A percentile compares a stretch with the other conserved stretches of the same genome.
phyloP scores from a whole-genome alignment of 805 yeast species.

The Kregervanrija pseudodelftensis region DNA sequence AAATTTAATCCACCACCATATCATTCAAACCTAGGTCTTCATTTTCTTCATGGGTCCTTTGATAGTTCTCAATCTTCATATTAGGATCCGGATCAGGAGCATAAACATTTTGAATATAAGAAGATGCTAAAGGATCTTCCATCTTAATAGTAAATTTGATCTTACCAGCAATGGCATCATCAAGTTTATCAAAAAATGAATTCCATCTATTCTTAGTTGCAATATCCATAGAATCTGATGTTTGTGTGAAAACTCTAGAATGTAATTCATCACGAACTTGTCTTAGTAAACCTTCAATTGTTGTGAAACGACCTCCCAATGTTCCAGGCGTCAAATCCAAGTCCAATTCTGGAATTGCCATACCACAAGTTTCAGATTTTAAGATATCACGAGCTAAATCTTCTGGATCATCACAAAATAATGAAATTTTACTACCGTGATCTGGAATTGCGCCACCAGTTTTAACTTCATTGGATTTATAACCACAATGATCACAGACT shows the following conservation, averaged over 20 bases:
- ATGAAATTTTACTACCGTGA: conserved; percentile 66
- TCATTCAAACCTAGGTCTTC: conserved; percentile 82
- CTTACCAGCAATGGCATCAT: conserved; percentile 76
- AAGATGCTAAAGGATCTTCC: conserved; percentile 94
- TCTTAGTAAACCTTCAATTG: conserved; percentile 84
- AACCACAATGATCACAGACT: conserved; percentile 86
- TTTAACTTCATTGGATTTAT: conserved; percentile 94
- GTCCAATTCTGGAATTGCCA: conserved; percentile 78
- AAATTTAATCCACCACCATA: conserved; percentile 22
- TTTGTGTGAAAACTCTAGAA: conserved; percentile 72
- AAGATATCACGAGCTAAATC: conserved; percentile 92
- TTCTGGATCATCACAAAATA: conserved; percentile 78
- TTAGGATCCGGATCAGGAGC: conserved; percentile 98
- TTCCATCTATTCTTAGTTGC: conserved; percentile 79
- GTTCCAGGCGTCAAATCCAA: conserved; percentile 95
- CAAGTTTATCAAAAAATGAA: conserved; percentile 62
- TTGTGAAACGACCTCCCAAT: conserved; percentile 95
- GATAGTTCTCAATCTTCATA: conserved; percentile 85
- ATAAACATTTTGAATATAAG: conserved; percentile 94
- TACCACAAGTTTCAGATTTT: conserved; percentile 88
- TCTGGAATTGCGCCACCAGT: conserved; percentile 96
- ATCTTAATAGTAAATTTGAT: conserved; percentile 74
- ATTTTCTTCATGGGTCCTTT: conserved; percentile 82
- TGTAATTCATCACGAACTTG: conserved; percentile 90
- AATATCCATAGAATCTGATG: conserved; percentile 87